Base-by-base conservation (phyloP, 2,329 filamentous ascomycete species). In the Ophioceras dolichostomum region DNA sequence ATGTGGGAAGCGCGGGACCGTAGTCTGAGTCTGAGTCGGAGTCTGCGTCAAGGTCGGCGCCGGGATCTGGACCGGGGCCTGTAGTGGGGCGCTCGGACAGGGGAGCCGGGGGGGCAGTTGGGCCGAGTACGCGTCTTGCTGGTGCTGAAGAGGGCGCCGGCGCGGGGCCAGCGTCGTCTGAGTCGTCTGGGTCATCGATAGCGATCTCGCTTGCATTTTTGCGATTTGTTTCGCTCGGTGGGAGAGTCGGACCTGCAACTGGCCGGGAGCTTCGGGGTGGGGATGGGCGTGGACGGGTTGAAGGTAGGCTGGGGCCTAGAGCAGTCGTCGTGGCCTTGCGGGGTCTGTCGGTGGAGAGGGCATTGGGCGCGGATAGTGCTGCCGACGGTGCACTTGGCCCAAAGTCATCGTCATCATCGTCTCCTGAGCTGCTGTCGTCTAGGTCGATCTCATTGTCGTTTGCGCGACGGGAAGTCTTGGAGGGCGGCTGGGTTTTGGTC, bases 1-100 rank as follows among this genome's bases (percentile, higher is more conserved):
- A 56, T 8, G 64, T 60, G 2, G 76, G 72, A 4, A 75, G 69
- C 13, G 73, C 64, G 10, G 76, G 76, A 1, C 75, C 75, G 54
- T 73, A 80, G 54, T 67, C 69, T 41, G 71, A 65, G 37, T 70
- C 67, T 10, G 58, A 58, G 39, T 64, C 60, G 6, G 58, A 62
- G 32, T n/a, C n/a, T n/a, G n/a, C n/a, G n/a, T n/a, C n/a, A n/a
- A n/a, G n/a, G n/a, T n/a, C n/a, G n/a, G n/a, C n/a, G n/a, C n/a
- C n/a, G n/a, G n/a, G n/a, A n/a, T n/a, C n/a, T n/a, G n/a, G n/a
- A n/a, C n/a, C n/a, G n/a, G n/a, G n/a, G n/a, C n/a, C n/a, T n/a
- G n/a, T n/a, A n/a, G n/a, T n/a, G n/a, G n/a, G n/a, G n/a, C n/a
- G n/a, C n/a, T n/a, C n/a, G 13, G 14, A 32, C 12, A 32, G 34